These are phyloP conservation scores for Cyclanthera cordifolia DNA, from an alignment of 306 rosid species.

Conservation along the genomic window DNA sequence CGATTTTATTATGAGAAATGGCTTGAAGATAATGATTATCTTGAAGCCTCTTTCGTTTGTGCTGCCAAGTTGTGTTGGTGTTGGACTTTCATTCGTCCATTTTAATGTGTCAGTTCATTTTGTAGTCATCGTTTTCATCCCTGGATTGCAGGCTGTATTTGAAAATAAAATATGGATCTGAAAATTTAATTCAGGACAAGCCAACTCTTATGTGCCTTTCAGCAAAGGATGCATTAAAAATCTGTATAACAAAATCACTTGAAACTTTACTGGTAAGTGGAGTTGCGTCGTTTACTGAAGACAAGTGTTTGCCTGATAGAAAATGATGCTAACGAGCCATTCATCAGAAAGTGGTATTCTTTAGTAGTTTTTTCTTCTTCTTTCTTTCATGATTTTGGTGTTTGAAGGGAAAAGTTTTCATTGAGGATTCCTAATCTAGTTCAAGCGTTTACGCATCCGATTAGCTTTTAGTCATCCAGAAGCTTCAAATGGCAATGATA, in stretches of 20 bases:
- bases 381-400: not conserved
- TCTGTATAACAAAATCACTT: slow-evolving; percentile 38
- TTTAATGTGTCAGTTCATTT: not conserved
- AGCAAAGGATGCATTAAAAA: slow-evolving; percentile 63
- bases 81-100: not conserved
- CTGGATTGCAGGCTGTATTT: slow-evolving; percentile 37
- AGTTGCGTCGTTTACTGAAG: not conserved
- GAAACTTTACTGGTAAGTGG: slow-evolving; percentile 55
- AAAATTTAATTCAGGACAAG: slow-evolving; percentile 47
- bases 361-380: not conserved
- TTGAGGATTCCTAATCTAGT: slow-evolving; percentile 55
- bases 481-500: slow-evolving; percentile 22
- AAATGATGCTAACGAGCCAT: not conserved
- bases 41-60: not conserved
- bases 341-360: not conserved
- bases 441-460: slow-evolving; percentile 47
- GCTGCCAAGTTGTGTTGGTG: not conserved
- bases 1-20: not conserved
- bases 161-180: slow-evolving; percentile 36
- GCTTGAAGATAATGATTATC: not conserved
- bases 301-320: not conserved
- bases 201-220: slow-evolving; percentile 32
- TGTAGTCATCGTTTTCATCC: not conserved
- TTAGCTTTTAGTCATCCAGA: slow-evolving; percentile 38
- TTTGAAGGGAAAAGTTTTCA: slow-evolving; percentile 39